Evolutionary conservation across 805 yeast genomes (phyloP), one percentile per base, ranked within the genome.

Genomic region (Lipomyces sp.): DNA sequence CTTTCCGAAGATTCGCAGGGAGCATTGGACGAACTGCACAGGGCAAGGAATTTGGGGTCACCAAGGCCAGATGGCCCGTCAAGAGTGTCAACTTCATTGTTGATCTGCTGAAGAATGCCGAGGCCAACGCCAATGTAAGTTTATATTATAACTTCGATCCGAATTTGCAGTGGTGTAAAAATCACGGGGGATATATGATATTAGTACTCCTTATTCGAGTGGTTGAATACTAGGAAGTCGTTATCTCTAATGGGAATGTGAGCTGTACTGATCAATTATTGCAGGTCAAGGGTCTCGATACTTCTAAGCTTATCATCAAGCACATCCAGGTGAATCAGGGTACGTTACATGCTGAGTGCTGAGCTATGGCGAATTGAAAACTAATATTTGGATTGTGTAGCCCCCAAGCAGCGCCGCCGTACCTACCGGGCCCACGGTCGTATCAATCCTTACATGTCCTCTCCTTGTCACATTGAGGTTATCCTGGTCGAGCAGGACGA

Each of bases 341-440:
- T 67, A 67, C 34, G 71, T 42, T 18, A 6, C 10, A 2, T 6
- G 24, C 13, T 24, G 13, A 5, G 13, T 30, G 13, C 53, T 13
- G 10, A 8, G 32, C 35, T 18, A 11, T n/a, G 29, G 29, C 8
- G 15, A 24, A 33, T 34, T 39, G 3, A 32, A 11, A 4, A 29
- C 53, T 63, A 53, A 63, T 54, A 15, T 33, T n/a, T n/a, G 15
- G 5, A 42, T 53, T 32, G 50, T 18, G 3, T 39, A 62, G 99
- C 99, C 80, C 99, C 99, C 86, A 92, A 92, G 86, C 96, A 92
- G 87, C 95, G 98, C 89, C 94, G 99, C 88, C 92, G 99, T 87
- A 95, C 99, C 80, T 95, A 86, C 97, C 93, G 99, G 90, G 99
- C 99, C 79, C 98, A 94, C 90, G 99, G 99, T 90, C 95, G 99